Base-by-base conservation (phyloP, 140 eudicot species). In the Erigeron philadelphicus region DNA sequence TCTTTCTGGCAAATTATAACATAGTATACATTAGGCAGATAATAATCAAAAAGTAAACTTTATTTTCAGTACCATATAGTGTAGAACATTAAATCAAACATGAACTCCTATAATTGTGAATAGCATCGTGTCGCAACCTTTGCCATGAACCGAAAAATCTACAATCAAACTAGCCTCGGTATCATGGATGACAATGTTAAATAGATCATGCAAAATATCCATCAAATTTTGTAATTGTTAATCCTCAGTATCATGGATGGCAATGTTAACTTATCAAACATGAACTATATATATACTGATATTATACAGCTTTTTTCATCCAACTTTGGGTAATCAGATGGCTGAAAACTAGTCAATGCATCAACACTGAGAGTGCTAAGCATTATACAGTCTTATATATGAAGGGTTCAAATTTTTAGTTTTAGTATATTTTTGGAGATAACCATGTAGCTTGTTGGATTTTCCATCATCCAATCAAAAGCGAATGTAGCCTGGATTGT, bases 1-100 rank as follows among this genome's bases (percentile, higher is more conserved):
- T 88, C 95, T 59, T 81, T 85, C 98, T 92, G 89, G 68, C 44
- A 79, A 52, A 67, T 74, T 77, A 15, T 71, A 73, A 67, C 47
- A 63, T 59, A 69, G 2, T 5, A 9, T 19, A 40, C 60, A 52
- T 77, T 61, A 83, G 57, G 43, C 49, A 25, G 9, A 16, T 25
- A 47, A 53, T 54, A 13, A 59, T 3, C 53, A 61, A 56, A 43
- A 40, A 21, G 38, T 61, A 35, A 60, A 70, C 64, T 60, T 11
- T 43, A 6, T 13, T 40, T 45, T 12, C 53, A 69, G 58, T 6
- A 11, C 49, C 46, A 61, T 31, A 31, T 31, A 31, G 4, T 52
- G 23, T 9, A 54, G 61, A 61, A 19, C 68, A 38, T 17, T 40
- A 21, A 40, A 59, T 50, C 57, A 16, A 73, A n/a, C 60, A 35